A percentile compares a stretch with the other conserved stretches of the same genome.
phyloP scores from a whole-genome alignment of 108 stramenopile genomes.

The Skeletonema costatum region DNA sequence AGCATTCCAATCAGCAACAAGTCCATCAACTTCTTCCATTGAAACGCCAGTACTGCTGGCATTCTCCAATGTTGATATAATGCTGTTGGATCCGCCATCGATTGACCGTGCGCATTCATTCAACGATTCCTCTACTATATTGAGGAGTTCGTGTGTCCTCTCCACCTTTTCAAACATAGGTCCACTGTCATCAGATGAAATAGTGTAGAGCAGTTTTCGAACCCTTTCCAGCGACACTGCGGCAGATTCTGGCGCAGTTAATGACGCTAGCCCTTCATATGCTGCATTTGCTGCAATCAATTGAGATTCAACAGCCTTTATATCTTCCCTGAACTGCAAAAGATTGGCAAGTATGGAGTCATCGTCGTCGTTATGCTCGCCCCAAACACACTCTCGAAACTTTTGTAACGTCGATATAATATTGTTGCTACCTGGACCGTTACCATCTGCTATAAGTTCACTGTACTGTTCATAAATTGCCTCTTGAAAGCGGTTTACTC shows the following conservation, averaged over 20 bases:
- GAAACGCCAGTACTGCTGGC: slow-evolving; percentile 45
- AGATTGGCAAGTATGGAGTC: slow-evolving; percentile 48
- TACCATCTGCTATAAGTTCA: slow-evolving; percentile 20
- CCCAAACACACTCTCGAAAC: slow-evolving; percentile 18
- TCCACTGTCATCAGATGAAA: slow-evolving; percentile 29
- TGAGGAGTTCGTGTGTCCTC: slow-evolving; percentile 71
- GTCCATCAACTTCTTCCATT: slow-evolving; percentile 60
- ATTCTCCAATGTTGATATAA: slow-evolving; percentile 53
- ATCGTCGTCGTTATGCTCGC: slow-evolving; percentile 21
- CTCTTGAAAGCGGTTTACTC: slow-evolving; percentile 50
- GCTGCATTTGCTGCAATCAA: slow-evolving; percentile 62
- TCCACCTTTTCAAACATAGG: slow-evolving; percentile 56
- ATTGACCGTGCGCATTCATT: slow-evolving; percentile 57
- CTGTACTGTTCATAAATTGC: slow-evolving; percentile 25
- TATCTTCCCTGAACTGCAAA: slow-evolving; percentile 56
- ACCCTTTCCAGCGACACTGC: slow-evolving; percentile 61
- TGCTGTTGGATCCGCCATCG: slow-evolving; percentile 58
- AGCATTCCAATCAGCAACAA: slow-evolving; percentile 79
- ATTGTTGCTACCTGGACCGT: background rate
- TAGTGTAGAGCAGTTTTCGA: slow-evolving; percentile 59
- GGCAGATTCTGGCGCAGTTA: slow-evolving; percentile 63
- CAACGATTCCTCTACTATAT: slow-evolving; percentile 62
- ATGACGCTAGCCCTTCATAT: slow-evolving; percentile 50
- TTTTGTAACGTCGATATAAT: slow-evolving; percentile 12
- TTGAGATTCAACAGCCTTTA: slow-evolving; percentile 55